Base-by-base conservation (phyloP, 148 eudicot genomes). In the Cornus kousa region DNA sequence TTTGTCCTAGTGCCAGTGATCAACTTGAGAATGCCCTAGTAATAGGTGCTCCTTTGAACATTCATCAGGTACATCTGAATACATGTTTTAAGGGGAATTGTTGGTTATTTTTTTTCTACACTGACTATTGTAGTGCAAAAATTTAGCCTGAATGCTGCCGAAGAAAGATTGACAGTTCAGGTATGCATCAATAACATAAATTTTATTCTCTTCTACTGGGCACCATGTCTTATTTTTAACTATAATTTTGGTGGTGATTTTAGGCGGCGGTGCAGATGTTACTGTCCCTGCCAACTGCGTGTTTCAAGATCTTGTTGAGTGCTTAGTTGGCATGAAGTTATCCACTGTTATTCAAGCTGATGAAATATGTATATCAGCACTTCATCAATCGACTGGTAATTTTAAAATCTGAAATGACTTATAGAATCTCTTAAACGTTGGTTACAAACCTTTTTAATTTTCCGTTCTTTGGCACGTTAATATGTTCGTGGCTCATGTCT, bases 301-400 rank as follows among this genome's bases (percentile, higher is more conserved):
- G 79, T 92, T 89, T 78, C 92, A 89, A 76, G 87, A 73, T 78
- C 87, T 93, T 57, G 78, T 89, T 57, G 97, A 93, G 84, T 82
- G 80, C 78, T 78, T 89, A 37, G 78, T 85, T 76, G 91, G 90
- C 82, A 86, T 95, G 94, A 86, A 88, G 75, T 74, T 91, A 59
- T 87, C 90, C 3, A 22, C 88, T 68, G 73, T 67, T 19, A 81
- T 79, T 76, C 90, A 86, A 70, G 82, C 84, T 12, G 90, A 88
- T 57, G 87, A 88, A 71, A 82, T 67, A 72, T 81, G 87, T 55
- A 79, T 95, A 67, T 81, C 85, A 57, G 94, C 84, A 64, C 73
- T 82, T 81, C 98, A 95, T 86, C 90, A 83, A 76, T 89, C 93
- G 67, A 93, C 94, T 76, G 98, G 98, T 94, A 92, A 90, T 76